phyloP scores from a whole-genome alignment of 257 asterid genomes.

The Gentiana dahurica region DNA sequence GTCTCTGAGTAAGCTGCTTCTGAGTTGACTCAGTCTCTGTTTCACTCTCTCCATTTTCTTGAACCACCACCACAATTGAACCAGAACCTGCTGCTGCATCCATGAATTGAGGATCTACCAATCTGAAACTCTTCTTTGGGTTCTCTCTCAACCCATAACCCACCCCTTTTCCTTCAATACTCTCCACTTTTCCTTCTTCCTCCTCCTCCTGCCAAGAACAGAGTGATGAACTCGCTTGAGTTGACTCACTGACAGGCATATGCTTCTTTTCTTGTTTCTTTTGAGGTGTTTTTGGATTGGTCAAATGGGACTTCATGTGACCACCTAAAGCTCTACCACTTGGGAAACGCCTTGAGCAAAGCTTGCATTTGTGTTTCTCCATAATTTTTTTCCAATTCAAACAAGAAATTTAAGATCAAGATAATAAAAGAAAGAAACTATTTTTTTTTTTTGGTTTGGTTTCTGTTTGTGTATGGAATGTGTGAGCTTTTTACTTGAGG shows the following conservation, averaged over 20 bases:
- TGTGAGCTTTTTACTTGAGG: too few species aligned
- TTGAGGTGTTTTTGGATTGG: constrained; percentile 33
- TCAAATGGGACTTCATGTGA: constrained; percentile 62
- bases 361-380: constrained; percentile 48
- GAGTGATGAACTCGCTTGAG: constrained; percentile 24
- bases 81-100: constrained; percentile 7
- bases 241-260: constrained; percentile 8
- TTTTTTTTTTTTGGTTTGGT: too few species aligned
- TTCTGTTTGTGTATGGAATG: too few species aligned
- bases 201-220: constrained; percentile 15
- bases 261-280: constrained; percentile 5
- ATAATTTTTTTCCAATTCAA: too few species aligned
- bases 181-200: constrained; percentile 1
- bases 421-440: too few species aligned
- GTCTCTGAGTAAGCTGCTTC: constrained; percentile 14
- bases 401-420: too few species aligned
- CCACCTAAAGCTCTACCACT: constrained; percentile 65
- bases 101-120: constrained; percentile 29
- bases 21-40: constrained; percentile 27
- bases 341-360: constrained; percentile 37
- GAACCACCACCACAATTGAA: constrained; percentile 25
- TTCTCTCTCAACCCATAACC: constrained; percentile 21
- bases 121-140: constrained; percentile 23
- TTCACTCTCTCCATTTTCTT: constrained; percentile 13
- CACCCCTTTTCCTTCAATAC: constrained; percentile 9